Evolutionary conservation across 2,329 filamentous ascomycete species (phyloP).

Genomic region (Trichoderma sp.): DNA sequence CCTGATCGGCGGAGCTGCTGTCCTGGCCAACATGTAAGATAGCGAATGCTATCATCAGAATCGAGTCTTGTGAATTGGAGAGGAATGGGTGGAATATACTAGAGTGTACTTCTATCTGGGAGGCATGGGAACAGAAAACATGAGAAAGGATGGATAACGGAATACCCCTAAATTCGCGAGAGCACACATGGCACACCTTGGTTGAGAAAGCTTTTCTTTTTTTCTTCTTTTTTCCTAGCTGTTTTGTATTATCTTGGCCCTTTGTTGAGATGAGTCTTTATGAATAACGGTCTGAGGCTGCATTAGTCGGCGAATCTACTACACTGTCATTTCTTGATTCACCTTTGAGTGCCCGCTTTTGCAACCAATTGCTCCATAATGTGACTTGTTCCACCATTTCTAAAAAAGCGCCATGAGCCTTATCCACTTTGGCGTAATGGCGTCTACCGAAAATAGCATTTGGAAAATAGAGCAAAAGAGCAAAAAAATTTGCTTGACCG

Average conservation of each 20-base stretch:
- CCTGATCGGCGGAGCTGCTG: conserved; percentile 46
- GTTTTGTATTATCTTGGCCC: background rate
- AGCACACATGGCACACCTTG: background rate
- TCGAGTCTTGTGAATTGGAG: background rate
- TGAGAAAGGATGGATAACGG: background rate
- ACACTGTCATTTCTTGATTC: conserved; percentile 1
- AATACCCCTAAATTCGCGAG: conserved; percentile 14
- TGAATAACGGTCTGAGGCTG: conserved; percentile 6
- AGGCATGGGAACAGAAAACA: background rate
- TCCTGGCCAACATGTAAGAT: conserved; percentile 43
- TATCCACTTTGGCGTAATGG: background rate
- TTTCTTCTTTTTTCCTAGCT: background rate
- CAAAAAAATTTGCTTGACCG: background rate
- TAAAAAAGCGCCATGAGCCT: background rate
- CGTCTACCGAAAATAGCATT: background rate
- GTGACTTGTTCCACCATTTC: background rate
- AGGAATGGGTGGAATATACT: background rate
- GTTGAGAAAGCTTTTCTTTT: background rate
- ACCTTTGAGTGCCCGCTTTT: background rate
- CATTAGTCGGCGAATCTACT: conserved; percentile 10
- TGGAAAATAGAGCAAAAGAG: background rate
- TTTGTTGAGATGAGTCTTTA: background rate
- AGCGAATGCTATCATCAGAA: background rate
- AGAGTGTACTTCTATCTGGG: background rate
- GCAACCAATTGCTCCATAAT: background rate